Evolutionary conservation across 2,329 filamentous ascomycete genomes (phyloP).

Genomic region (Venturia effusa): DNA sequence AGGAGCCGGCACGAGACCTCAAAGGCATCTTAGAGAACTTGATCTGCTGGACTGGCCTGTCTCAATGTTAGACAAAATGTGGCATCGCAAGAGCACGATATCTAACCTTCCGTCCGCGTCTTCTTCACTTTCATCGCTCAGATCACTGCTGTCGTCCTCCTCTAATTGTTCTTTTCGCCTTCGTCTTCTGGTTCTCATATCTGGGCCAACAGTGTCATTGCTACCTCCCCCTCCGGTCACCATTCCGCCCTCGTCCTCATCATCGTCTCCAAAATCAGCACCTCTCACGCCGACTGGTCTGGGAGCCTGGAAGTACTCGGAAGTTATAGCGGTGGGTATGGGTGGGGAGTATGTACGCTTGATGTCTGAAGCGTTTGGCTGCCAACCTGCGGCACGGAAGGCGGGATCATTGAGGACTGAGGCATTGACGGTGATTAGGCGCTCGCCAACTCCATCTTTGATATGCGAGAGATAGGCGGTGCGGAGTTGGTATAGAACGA

Average conservation of each 20-base stretch:
- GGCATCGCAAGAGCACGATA: slow-evolving; percentile 5
- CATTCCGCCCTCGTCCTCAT: slow-evolving; percentile 60
- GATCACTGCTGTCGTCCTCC: slow-evolving; percentile 75
- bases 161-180: slow-evolving; percentile 58
- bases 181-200: slow-evolving; percentile 52
- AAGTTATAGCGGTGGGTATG: slow-evolving; percentile 71
- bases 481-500: slow-evolving; percentile 73
- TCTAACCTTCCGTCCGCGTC: slow-evolving; percentile 45
- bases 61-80: background rate
- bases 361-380: slow-evolving; percentile 59
- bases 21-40: slow-evolving; percentile 95
- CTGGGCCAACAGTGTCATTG: slow-evolving; percentile 58
- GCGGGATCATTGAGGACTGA: slow-evolving; percentile 67
- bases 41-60: slow-evolving; percentile 70
- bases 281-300: slow-evolving; percentile 44
- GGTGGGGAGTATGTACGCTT: slow-evolving; percentile 79
- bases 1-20: slow-evolving; percentile 75
- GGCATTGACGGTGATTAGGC: slow-evolving; percentile 71
- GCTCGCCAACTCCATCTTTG: slow-evolving; percentile 74
- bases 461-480: slow-evolving; percentile 71
- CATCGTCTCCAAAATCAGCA: slow-evolving; percentile 53
- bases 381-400: slow-evolving; percentile 77
- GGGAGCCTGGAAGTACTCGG: slow-evolving; percentile 72
- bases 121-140: slow-evolving; percentile 77
- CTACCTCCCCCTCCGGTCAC: slow-evolving; percentile 53